Conservation (phyloP, 192 early-diverging fungal genomes). For the Chytriomyces confervae region DNA sequence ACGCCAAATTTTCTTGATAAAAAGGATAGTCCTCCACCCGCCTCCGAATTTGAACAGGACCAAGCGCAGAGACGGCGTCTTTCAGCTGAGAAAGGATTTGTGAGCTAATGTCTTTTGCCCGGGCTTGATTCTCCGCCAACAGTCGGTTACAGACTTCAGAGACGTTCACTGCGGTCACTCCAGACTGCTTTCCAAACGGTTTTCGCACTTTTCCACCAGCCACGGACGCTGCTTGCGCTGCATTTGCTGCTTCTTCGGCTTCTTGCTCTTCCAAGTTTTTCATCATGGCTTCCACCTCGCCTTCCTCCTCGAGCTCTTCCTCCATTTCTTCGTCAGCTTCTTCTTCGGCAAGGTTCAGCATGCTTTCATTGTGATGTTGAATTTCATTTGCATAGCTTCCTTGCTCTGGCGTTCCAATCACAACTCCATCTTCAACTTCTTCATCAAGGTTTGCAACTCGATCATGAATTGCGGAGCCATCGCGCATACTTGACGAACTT, state of each 20-base stretch:
- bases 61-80: not conserved
- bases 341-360: not conserved
- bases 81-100: not conserved
- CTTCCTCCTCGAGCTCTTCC: slow-evolving; percentile 31
- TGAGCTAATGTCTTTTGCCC: slow-evolving; percentile 11
- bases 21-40: slow-evolving; percentile 29
- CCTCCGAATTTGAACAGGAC: slow-evolving; percentile 15
- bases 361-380: not conserved
- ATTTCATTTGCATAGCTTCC: not conserved
- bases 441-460: not conserved
- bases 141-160: slow-evolving; percentile 13
- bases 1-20: slow-evolving; percentile 2
- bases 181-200: not conserved
- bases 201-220: not conserved
- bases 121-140: slow-evolving; percentile 19
- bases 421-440: slow-evolving; percentile 11
- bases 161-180: not conserved
- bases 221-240: not conserved
- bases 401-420: not conserved
- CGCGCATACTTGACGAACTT: not conserved
- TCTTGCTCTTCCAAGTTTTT: slow-evolving; percentile 29
- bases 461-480: not conserved
- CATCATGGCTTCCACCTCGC: slow-evolving; percentile 36
- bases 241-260: slow-evolving; percentile 8
- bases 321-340: slow-evolving; percentile 12